Evolutionary conservation across 2,329 filamentous ascomycete species (phyloP).

Genomic region (Penicillium decumbens): DNA sequence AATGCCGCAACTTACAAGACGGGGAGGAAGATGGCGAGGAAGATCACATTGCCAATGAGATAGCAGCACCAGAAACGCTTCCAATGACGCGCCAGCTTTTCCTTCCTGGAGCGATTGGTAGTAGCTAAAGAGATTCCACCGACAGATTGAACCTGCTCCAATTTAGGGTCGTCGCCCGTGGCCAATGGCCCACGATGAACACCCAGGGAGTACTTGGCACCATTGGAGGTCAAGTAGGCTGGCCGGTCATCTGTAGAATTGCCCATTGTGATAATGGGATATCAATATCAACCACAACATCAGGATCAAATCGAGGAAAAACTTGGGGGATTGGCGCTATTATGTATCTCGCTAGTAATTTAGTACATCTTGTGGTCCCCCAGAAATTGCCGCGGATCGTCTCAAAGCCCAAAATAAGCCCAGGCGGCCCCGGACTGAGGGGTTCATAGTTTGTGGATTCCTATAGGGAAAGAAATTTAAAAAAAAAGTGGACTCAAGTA

Average conservation of each 20-base stretch:
- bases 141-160: slow-evolving; percentile 28
- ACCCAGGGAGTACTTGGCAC: slow-evolving; percentile 31
- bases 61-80: slow-evolving; percentile 40
- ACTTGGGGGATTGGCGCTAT: background rate
- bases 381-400: background rate
- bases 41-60: slow-evolving; percentile 32
- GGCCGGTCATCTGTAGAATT: slow-evolving; percentile 24
- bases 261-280: slow-evolving; percentile 19
- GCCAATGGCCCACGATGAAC: slow-evolving; percentile 29
- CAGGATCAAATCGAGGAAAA: background rate
- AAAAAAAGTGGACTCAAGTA: background rate
- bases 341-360: background rate
- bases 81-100: slow-evolving; percentile 34
- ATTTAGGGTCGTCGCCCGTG: slow-evolving; percentile 16
- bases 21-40: slow-evolving; percentile 39
- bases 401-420: background rate
- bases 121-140: slow-evolving; percentile 28
- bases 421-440: background rate
- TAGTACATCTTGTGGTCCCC: background rate
- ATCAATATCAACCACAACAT: background rate
- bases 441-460: background rate
- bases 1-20: slow-evolving; percentile 33
- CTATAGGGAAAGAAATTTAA: background rate
- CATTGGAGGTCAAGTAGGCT: slow-evolving; percentile 24
- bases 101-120: slow-evolving; percentile 21